Percentiles rank a stretch among this genome's conserved stretches.
These are phyloP conservation scores for Xylaria sp. DNA, from an alignment of 2,329 filamentous ascomycete genomes.

Conservation along the genomic window DNA sequence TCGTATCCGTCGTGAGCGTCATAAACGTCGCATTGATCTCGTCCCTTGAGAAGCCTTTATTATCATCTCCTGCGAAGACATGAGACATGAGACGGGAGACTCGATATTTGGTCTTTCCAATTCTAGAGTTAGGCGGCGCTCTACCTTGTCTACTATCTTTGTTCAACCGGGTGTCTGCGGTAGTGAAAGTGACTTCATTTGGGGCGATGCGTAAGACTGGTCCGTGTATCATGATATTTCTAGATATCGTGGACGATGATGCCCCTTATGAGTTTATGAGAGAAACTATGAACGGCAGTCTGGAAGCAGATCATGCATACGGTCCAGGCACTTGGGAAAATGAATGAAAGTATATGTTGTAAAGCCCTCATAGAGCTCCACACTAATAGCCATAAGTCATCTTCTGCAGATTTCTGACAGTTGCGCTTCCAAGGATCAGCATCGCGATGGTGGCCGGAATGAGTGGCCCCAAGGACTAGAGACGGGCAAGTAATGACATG, in stretches of 20 bases:
- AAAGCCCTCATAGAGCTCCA: conserved; percentile 1
- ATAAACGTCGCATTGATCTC: conserved; percentile 44
- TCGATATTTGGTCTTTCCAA: conserved; percentile 40
- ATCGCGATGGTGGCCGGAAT: neutral
- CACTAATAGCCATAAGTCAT: conserved; percentile 13
- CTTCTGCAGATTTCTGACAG: neutral
- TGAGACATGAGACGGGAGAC: conserved; percentile 39
- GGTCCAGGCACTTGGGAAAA: conserved; percentile 30
- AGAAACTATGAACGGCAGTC: conserved; percentile 28
- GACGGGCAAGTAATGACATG: too few relatives aligned
- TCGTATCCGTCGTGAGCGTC: conserved; percentile 37
- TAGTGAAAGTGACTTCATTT: conserved; percentile 33
- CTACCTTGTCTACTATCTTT: conserved; percentile 40
- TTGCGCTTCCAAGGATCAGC: neutral
- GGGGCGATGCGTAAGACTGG: conserved; percentile 34
- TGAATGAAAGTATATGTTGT: conserved; percentile 32
- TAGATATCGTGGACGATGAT: conserved; percentile 33
- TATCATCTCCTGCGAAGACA: conserved; percentile 28
- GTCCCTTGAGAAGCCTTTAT: conserved; percentile 23
- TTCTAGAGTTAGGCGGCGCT: conserved; percentile 36
- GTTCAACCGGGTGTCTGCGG: conserved; percentile 29
- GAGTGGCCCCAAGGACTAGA: neutral
- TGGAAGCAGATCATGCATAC: conserved; percentile 27
- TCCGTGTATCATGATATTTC: conserved; percentile 30
- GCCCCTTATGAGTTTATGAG: conserved; percentile 31